Conservation (phyloP, 352 stramenopile species). For the Phytophthora uliginosa region DNA sequence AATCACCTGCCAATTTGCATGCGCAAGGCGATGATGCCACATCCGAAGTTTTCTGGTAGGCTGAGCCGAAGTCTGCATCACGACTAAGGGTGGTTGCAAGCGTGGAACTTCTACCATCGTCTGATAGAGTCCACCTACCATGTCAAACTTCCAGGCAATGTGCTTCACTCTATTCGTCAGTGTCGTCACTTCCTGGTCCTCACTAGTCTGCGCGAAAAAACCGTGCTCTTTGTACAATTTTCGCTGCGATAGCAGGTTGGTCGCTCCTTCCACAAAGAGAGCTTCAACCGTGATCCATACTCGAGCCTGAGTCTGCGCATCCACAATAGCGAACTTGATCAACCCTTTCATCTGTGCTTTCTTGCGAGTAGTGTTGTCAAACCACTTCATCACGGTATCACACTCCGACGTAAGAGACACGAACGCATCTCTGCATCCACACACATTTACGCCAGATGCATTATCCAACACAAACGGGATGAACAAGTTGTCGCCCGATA, state of each 20-base stretch:
- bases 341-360: neutral
- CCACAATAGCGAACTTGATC: neutral
- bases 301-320: neutral
- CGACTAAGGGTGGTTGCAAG: neutral
- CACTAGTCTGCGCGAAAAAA: neutral
- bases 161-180: neutral
- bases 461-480: conserved; percentile 15
- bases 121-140: neutral
- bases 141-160: neutral
- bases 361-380: conserved; percentile 5
- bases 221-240: neutral
- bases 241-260: neutral
- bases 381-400: conserved; percentile 13
- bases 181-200: neutral
- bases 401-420: conserved; percentile 9
- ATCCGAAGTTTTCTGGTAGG: neutral
- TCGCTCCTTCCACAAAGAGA: neutral
- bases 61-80: neutral
- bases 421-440: conserved; percentile 12
- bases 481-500: neutral
- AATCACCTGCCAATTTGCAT: neutral
- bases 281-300: neutral
- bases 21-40: neutral
- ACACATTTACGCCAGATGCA: conserved; percentile 17
- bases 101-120: neutral